A percentile compares a stretch with the other conserved stretches of the same genome.
These are phyloP conservation scores for Diaporthe longicolla DNA, from an alignment of 2,329 filamentous ascomycete genomes.

Conservation along the genomic window DNA sequence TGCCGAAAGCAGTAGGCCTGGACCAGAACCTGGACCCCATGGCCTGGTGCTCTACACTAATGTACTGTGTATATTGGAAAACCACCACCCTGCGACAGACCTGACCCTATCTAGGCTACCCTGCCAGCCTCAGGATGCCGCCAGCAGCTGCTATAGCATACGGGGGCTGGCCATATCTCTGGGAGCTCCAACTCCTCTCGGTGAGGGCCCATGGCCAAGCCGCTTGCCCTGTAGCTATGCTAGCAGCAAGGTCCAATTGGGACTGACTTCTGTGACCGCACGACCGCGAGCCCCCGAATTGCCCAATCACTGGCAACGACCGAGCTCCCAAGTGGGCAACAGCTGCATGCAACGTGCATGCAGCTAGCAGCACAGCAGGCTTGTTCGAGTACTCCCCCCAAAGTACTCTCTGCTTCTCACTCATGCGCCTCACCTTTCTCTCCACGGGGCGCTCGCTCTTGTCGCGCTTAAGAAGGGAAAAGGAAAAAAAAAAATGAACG, in stretches of 20 bases:
- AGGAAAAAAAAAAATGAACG: neutral
- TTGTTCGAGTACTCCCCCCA: neutral
- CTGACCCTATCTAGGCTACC: neutral
- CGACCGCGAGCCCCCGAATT: slow-evolving; percentile 6
- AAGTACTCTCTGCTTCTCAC: neutral
- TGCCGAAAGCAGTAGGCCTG: slow-evolving; percentile 18
- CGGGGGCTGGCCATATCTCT: neutral
- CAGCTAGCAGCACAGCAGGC: slow-evolving; percentile 30
- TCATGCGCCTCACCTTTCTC: slow-evolving; percentile 6
- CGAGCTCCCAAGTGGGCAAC: slow-evolving; percentile 22
- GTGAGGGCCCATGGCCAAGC: slow-evolving; percentile 18
- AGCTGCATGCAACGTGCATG: slow-evolving; percentile 32
- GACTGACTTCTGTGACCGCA: slow-evolving; percentile 6
- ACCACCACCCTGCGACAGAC: neutral
- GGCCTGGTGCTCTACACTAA: slow-evolving; percentile 6
- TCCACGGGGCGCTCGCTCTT: slow-evolving; percentile 13
- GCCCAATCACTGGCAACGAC: slow-evolving; percentile 23
- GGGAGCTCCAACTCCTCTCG: neutral
- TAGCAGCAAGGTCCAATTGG: slow-evolving; percentile 19
- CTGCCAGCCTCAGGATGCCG: neutral
- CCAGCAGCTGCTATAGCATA: slow-evolving; percentile 1
- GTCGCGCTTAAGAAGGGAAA: slow-evolving; percentile 28
- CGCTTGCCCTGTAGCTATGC: slow-evolving; percentile 9
- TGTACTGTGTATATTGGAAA: slow-evolving; percentile 19
- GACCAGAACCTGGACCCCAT: neutral